phyloP scores from a whole-genome alignment of 345 rosid species.

The Gossypium rotundifolium region DNA sequence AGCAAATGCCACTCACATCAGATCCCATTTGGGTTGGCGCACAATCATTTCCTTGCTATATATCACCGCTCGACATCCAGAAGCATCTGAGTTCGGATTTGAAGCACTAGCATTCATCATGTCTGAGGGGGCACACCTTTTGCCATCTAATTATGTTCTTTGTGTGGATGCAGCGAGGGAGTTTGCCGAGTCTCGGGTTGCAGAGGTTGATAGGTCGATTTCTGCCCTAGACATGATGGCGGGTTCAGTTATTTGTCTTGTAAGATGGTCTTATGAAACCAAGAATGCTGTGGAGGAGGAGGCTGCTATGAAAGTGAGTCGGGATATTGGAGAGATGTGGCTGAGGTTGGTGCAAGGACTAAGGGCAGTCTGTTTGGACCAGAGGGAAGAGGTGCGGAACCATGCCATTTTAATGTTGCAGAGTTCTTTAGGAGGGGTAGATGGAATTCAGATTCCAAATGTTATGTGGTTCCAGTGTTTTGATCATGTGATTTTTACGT shows the following conservation, averaged over 20 bases:
- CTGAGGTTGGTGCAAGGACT: conserved; percentile 55
- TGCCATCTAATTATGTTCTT: conserved; percentile 57
- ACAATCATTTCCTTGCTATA: conserved; percentile 60
- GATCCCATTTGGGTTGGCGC: conserved; percentile 72
- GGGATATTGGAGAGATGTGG: conserved; percentile 79
- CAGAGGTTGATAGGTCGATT: conserved; percentile 47
- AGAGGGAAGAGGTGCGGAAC: conserved; percentile 66
- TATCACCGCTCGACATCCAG: conserved; percentile 76
- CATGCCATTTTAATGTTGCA: conserved; percentile 54
- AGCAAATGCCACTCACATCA: conserved; percentile 64
- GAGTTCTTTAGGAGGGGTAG: conserved; percentile 40
- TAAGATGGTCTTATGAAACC: conserved; percentile 61
- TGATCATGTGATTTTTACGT: conserved; percentile 44
- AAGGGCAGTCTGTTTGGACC: conserved; percentile 52
- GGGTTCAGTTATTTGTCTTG: conserved; percentile 56
- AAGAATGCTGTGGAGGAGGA: conserved; percentile 41
- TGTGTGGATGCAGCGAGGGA: conserved; percentile 73
- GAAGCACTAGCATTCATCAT: conserved; percentile 57
- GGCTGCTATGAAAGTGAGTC: conserved; percentile 43
- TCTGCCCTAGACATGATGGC: conserved; percentile 66
- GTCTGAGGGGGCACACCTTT: conserved; percentile 56
- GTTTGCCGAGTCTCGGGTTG: conserved; percentile 73
- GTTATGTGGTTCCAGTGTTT: conserved; percentile 63
- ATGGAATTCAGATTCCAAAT: conserved; percentile 42
- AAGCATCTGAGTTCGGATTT: conserved; percentile 73